Percentiles rank a stretch among this genome's conserved stretches.
phyloP scores from a whole-genome alignment of 441 rosid genomes.

The Gossypium lobatum region DNA sequence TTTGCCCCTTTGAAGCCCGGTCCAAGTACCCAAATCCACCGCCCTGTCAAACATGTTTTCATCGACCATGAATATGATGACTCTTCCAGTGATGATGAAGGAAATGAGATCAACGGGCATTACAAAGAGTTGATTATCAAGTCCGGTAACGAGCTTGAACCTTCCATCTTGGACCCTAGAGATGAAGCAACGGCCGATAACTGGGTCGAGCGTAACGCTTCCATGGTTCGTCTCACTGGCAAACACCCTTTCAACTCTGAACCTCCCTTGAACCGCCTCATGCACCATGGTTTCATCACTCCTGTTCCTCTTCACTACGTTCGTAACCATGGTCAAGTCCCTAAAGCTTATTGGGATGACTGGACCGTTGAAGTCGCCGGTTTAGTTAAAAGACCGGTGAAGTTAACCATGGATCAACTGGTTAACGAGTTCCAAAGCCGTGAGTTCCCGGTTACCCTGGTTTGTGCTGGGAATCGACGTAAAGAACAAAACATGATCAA shows the following conservation, averaged over 20 bases:
- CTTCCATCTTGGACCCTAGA: slow-evolving; percentile 51
- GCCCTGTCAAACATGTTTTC: slow-evolving; percentile 19
- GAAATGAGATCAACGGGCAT: slow-evolving; percentile 28
- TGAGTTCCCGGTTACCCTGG: slow-evolving; percentile 70
- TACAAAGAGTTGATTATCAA: slow-evolving; percentile 40
- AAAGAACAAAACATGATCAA: slow-evolving; percentile 90
- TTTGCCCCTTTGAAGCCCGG: slow-evolving; percentile 39
- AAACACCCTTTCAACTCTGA: slow-evolving; percentile 90
- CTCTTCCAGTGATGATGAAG: slow-evolving; percentile 60
- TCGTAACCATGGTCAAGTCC: slow-evolving; percentile 81
- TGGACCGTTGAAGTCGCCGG: slow-evolving; percentile 80
- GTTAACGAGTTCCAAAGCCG: slow-evolving; percentile 52
- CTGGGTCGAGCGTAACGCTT: slow-evolving; percentile 71
- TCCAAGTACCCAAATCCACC: slow-evolving; percentile 25
- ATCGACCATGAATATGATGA: slow-evolving; percentile 3
- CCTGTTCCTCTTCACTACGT: slow-evolving; percentile 91
- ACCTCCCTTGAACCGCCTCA: slow-evolving; percentile 63
- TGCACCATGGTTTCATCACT: slow-evolving; percentile 91
- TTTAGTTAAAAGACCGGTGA: slow-evolving; percentile 52
- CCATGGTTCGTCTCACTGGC: slow-evolving; percentile 87
- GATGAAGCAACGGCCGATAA: slow-evolving; percentile 68
- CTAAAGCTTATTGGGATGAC: slow-evolving; percentile 51
- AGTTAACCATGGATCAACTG: slow-evolving; percentile 73
- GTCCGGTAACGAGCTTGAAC: slow-evolving; percentile 56
- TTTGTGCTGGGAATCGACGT: slow-evolving; percentile 86